phyloP scores from a whole-genome alignment of 768 basidiomycete genomes.

The Leucosporidium yakuticum region DNA sequence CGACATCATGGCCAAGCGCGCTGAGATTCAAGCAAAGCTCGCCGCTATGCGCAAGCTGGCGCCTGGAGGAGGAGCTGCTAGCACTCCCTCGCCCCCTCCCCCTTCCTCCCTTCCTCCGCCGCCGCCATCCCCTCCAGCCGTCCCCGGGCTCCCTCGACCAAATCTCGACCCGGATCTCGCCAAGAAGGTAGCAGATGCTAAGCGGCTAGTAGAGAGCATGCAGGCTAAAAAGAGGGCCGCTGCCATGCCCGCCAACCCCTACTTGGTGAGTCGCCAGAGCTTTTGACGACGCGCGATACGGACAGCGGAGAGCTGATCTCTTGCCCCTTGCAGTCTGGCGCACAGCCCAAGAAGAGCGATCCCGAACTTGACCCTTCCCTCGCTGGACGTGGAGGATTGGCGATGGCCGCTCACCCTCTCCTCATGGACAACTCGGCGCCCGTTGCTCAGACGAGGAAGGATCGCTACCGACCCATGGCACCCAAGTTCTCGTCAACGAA shows the following conservation, averaged over 20 bases:
- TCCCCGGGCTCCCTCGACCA: slow-evolving; percentile 21
- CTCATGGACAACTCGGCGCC: slow-evolving; percentile 59
- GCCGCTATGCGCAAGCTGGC: slow-evolving; percentile 21
- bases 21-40: slow-evolving; percentile 48
- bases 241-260: slow-evolving; percentile 65
- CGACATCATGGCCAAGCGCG: slow-evolving; percentile 77
- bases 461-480: slow-evolving; percentile 95
- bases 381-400: slow-evolving; percentile 74
- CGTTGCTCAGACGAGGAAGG: slow-evolving; percentile 66
- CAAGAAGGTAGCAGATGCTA: slow-evolving; percentile 74
- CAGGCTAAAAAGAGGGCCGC: slow-evolving; percentile 57
- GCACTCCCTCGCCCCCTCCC: slow-evolving; percentile 39
- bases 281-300: not conserved
- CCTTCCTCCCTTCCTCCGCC: slow-evolving; percentile 40
- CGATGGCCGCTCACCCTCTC: slow-evolving; percentile 85
- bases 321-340: slow-evolving; percentile 33
- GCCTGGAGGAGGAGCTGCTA: slow-evolving; percentile 46
- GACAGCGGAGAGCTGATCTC: slow-evolving; percentile 42
- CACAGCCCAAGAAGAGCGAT: slow-evolving; percentile 22
- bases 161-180: slow-evolving; percentile 58
- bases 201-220: slow-evolving; percentile 73
- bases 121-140: slow-evolving; percentile 42
- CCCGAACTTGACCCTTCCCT: slow-evolving; percentile 52
- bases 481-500: slow-evolving; percentile 97
- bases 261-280: slow-evolving; percentile 58